Base-by-base conservation (phyloP, 805 yeast genomes). In the Ogataea degrootiae region DNA sequence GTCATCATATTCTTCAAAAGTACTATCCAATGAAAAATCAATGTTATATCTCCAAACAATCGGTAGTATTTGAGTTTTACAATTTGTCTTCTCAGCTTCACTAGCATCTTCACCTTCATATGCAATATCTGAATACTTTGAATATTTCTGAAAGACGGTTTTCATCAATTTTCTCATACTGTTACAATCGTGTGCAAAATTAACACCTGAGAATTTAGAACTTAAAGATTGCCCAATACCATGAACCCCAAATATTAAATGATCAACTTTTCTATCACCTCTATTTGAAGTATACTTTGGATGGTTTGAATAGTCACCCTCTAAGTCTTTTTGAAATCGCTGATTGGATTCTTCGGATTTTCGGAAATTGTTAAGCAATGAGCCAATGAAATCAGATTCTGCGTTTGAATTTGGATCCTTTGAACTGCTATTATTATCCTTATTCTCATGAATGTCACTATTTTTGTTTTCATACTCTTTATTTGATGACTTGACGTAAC, bases 161-260 rank as follows among this genome's bases (percentile, higher is more conserved):
- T 76, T 82, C 71, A 86, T 70, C 41, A 82, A 76, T 44, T 73
- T 69, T 49, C 90, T 68, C 52, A 91, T 64, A 33, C 76, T 73
- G 57, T 85, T 87, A 34, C 89, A 79, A 35, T 90, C 90, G 61
- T 90, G 96, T 8, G 89, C 82, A 69, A 92, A 94, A 65, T 88
- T 88, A 23, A 92, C 84, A 44, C 85, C 82, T 56, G 90, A 91
- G 59, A 85, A 82, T 58, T 79, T 79, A 41, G 81, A 73, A 1
- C 96, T 95, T 44, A 94, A 69, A 16, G 83, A 79, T 66, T 92
- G 99, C 2, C 98, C 99, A 50, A 92, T 87, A 0, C 99, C 99
- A 68, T 92, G 99, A 29, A 92, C 79, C 60, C 97, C 89, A n/a
- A 92, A 70, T 1, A 91, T 79, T 52, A 92, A 68, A 62, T 76